A percentile compares a stretch with the other conserved stretches of the same genome.
Conservation (phyloP, 1,284 basidiomycete species). For the Malassezia restricta region DNA sequence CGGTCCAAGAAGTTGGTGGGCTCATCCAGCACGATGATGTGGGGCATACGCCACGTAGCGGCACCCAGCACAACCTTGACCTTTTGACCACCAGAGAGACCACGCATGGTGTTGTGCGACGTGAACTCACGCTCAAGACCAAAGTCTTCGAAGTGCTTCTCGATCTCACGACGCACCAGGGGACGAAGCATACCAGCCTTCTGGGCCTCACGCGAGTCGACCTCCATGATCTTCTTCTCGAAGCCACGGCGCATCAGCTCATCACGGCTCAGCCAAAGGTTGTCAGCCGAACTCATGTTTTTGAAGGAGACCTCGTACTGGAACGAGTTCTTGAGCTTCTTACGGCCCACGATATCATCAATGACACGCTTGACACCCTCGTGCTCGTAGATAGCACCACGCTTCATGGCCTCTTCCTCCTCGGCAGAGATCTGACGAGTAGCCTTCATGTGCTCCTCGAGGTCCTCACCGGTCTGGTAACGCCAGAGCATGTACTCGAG, state of each 20-base stretch:
- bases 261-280: conserved; percentile 42
- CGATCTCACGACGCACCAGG: conserved; percentile 45
- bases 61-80: conserved; percentile 46
- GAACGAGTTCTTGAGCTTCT: conserved; percentile 47
- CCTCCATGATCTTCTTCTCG: conserved; percentile 41
- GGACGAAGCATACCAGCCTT: conserved; percentile 43
- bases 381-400: conserved; percentile 40
- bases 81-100: conserved; percentile 47
- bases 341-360: conserved; percentile 43
- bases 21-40: conserved; percentile 46
- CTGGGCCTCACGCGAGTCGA: conserved; percentile 43
- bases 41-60: conserved; percentile 44
- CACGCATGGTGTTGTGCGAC: conserved; percentile 47
- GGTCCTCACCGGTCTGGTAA: conserved; percentile 47
- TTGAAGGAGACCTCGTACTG: conserved; percentile 47
- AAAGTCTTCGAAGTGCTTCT: conserved; percentile 46
- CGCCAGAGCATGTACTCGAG: conserved; percentile 47
- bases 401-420: conserved; percentile 41
- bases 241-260: conserved; percentile 43
- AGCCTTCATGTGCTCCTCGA: conserved; percentile 45
- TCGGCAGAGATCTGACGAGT: conserved; percentile 32
- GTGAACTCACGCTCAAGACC: conserved; percentile 46
- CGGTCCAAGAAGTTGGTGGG: conserved; percentile 47
- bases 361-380: conserved; percentile 46
- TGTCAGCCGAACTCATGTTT: conserved; percentile 45